These are phyloP conservation scores for Phlebiopsis flavidoalba DNA, from an alignment of 768 basidiomycete genomes.

Conservation along the genomic window DNA sequence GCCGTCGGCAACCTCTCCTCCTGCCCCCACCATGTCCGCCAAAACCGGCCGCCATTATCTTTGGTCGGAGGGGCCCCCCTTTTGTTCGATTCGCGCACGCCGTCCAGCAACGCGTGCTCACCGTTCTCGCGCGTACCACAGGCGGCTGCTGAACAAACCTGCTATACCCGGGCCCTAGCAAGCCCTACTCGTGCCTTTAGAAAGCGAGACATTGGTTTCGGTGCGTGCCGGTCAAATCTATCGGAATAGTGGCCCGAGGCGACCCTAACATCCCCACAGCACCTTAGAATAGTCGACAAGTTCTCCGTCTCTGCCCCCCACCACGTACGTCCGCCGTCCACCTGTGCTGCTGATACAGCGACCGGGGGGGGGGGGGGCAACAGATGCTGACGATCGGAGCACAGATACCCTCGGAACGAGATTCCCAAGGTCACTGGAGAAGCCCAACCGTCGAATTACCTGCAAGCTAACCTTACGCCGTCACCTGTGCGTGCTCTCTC, in stretches of 20 bases:
- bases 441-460: conserved; percentile 71
- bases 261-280: conserved; percentile 31
- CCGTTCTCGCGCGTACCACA: conserved; percentile 24
- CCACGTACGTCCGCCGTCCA: conserved; percentile 47
- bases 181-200: conserved; percentile 58
- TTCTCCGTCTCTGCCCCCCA: conserved; percentile 69
- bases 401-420: conserved; percentile 72
- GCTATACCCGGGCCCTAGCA: conserved; percentile 68
- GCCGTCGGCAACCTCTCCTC: neutral
- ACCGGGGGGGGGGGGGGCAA: too few species aligned
- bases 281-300: conserved; percentile 70
- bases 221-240: conserved; percentile 40
- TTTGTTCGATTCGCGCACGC: neutral
- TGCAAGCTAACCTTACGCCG: conserved; percentile 77
- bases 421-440: conserved; percentile 61
- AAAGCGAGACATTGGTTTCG: conserved; percentile 67
- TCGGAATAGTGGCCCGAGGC: neutral
- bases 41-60: conserved; percentile 68
- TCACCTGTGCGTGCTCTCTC: conserved; percentile 44
- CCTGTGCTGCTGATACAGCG: conserved; percentile 14
- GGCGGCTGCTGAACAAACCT: conserved; percentile 83
- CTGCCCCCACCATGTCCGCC: conserved; percentile 30
- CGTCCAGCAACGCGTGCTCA: conserved; percentile 5
- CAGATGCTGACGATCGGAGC: conserved; percentile 7
- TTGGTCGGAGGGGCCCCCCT: conserved; percentile 54